Percentiles rank a stretch among this genome's conserved stretches.
Evolutionary conservation across 2,329 filamentous ascomycete genomes (phyloP).

Genomic region (Venturia effusa): DNA sequence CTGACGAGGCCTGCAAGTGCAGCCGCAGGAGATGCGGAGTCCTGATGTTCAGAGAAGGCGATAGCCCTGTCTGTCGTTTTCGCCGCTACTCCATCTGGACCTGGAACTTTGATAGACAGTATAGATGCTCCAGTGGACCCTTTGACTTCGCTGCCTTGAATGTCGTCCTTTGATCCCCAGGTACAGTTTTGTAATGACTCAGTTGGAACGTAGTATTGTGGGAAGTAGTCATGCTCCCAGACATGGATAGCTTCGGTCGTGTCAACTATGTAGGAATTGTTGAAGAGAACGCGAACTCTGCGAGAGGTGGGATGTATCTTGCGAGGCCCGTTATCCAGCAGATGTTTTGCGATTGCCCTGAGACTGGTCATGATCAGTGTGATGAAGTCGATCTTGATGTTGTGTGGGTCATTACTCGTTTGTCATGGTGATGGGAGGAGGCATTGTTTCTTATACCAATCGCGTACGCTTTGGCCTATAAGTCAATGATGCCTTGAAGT

Average conservation of each 20-base stretch:
- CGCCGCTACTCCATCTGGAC: neutral
- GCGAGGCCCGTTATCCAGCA: slow-evolving; percentile 11
- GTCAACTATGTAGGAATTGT: slow-evolving; percentile 22
- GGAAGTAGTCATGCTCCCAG: slow-evolving; percentile 38
- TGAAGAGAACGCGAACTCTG: slow-evolving; percentile 22
- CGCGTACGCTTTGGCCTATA: neutral
- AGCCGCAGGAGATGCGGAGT: slow-evolving; percentile 12
- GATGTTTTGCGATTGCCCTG: slow-evolving; percentile 12
- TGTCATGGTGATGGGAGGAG: neutral
- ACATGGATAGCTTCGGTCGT: slow-evolving; percentile 24
- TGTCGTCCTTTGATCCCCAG: neutral
- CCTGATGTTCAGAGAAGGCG: slow-evolving; percentile 9
- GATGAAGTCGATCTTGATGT: neutral
- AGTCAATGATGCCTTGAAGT: neutral
- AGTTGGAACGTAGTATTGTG: slow-evolving; percentile 33
- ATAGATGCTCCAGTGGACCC: slow-evolving; percentile 4
- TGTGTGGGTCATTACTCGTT: neutral
- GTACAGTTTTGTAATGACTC: slow-evolving; percentile 14
- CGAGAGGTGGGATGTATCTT: slow-evolving; percentile 17
- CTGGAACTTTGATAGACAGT: slow-evolving; percentile 7
- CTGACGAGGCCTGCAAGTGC: slow-evolving; percentile 15
- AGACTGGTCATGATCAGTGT: slow-evolving; percentile 16
- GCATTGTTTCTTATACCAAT: neutral
- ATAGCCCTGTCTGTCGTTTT: slow-evolving; percentile 6
- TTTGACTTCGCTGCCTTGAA: neutral